Conservation (phyloP, 1,284 basidiomycete species). For the Golubevia pallescens region DNA sequence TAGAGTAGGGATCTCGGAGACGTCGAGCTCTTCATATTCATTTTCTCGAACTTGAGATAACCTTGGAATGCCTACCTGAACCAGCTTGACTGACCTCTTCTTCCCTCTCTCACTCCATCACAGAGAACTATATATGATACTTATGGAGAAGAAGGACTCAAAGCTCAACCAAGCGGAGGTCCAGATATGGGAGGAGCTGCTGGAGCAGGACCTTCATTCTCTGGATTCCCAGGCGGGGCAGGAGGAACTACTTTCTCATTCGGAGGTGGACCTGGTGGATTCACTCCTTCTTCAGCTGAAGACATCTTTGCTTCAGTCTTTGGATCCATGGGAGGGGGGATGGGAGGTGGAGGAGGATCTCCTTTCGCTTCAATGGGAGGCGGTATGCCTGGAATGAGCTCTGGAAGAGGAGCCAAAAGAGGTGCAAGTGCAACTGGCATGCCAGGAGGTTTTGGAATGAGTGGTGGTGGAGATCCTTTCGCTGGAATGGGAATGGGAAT, state of each 20-base stretch:
- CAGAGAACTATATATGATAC: conserved; percentile 55
- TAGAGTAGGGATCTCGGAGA: too few relatives aligned
- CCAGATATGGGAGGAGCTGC: conserved; percentile 19
- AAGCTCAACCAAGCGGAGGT: conserved; percentile 28
- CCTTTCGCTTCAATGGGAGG: conserved; percentile 32
- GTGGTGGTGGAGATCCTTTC: conserved; percentile 4
- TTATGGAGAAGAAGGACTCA: conserved; percentile 60
- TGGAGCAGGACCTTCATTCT: conserved; percentile 4
- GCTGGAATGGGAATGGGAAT: conserved; percentile 47
- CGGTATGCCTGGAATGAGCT: conserved; percentile 34
- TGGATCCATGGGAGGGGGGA: conserved; percentile 14
- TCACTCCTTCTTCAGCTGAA: conserved; percentile 44
- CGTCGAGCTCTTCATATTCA: too few relatives aligned
- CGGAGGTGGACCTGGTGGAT: conserved; percentile 44
- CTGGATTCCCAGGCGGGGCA: conserved; percentile 32
- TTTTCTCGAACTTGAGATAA: too few relatives aligned
- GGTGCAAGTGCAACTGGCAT: not conserved
- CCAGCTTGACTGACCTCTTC: too few relatives aligned
- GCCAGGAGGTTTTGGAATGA: not conserved
- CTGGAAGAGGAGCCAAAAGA: conserved; percentile 14
- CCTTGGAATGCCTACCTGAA: not conserved
- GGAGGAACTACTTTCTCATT: conserved; percentile 45
- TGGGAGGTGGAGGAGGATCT: conserved; percentile 25
- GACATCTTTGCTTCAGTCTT: conserved; percentile 12
- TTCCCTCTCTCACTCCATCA: too few relatives aligned